Evolutionary conservation across 768 basidiomycete genomes (phyloP).

Genomic region (Mycena floridula): DNA sequence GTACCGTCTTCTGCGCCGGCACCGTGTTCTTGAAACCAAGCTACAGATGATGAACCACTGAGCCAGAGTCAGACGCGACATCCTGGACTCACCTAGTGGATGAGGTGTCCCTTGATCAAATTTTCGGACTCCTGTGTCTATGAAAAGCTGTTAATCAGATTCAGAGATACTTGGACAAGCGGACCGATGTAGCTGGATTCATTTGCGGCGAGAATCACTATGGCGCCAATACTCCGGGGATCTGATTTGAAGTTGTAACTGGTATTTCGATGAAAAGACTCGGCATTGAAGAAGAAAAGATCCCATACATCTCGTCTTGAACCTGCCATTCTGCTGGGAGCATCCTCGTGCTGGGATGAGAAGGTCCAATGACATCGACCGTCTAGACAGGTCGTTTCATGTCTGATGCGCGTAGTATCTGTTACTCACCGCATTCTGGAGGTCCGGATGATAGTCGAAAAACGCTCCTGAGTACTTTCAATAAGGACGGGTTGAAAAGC

Average conservation of each 20-base stretch:
- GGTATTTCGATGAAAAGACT: not conserved
- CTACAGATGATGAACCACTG: slow-evolving; percentile 26
- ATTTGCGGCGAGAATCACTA: slow-evolving; percentile 38
- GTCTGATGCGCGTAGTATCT: slow-evolving; percentile 7
- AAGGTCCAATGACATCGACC: not conserved
- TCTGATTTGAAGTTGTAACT: slow-evolving; percentile 46
- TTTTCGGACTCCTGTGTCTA: slow-evolving; percentile 39
- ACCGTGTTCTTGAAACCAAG: slow-evolving; percentile 80
- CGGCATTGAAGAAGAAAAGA: not conserved
- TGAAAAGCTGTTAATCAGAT: too few relatives aligned
- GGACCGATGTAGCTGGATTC: slow-evolving; percentile 35
- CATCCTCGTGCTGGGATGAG: not conserved
- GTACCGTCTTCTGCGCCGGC: slow-evolving; percentile 50
- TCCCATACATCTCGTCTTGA: not conserved
- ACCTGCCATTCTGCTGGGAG: not conserved
- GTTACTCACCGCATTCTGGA: slow-evolving; percentile 37
- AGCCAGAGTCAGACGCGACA: not conserved
- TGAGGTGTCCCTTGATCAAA: slow-evolving; percentile 71
- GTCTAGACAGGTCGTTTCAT: not conserved
- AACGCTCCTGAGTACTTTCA: slow-evolving; percentile 32
- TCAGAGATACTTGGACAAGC: too few relatives aligned
- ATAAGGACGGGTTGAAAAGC: too few relatives aligned
- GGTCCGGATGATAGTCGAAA: slow-evolving; percentile 44
- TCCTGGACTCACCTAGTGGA: slow-evolving; percentile 52
- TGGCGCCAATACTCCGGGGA: slow-evolving; percentile 37